Percentiles rank a stretch among this genome's conserved stretches.
These are phyloP conservation scores for Hapsidospora chrysogenum DNA, from an alignment of 495 filamentous ascomycete species.

Conservation along the genomic window DNA sequence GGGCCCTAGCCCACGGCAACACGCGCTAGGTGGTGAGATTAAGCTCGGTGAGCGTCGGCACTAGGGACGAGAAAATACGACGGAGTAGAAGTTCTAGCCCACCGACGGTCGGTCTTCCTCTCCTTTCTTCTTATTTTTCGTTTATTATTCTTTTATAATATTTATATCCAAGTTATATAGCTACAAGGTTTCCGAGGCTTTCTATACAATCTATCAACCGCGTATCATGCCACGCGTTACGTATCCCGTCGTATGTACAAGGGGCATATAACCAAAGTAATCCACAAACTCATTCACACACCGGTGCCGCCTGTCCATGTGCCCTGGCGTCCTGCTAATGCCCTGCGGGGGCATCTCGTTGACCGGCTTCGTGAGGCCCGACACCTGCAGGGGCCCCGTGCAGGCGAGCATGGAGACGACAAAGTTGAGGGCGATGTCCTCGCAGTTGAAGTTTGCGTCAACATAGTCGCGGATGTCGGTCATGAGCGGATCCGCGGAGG, in stretches of 20 bases:
- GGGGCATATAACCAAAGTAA: conserved; percentile 5
- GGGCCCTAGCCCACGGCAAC: no score
- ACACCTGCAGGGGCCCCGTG: conserved; percentile 6
- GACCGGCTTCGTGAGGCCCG: conserved; percentile 2
- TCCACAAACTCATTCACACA: conserved; percentile 6
- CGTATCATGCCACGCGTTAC: background rate
- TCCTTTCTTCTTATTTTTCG: no score
- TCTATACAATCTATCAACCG: no score
- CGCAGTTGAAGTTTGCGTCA: conserved; percentile 9
- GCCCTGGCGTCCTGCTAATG: conserved; percentile 6
- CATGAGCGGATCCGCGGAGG: conserved; percentile 4
- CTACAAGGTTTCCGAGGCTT: no score
- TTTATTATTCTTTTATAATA: no score
- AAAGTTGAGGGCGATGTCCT: conserved; percentile 9
- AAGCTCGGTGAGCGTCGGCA: no score
- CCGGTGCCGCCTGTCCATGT: conserved; percentile 3
- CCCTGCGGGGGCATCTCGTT: conserved; percentile 7
- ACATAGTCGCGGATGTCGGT: conserved; percentile 7
- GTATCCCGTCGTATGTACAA: conserved; percentile 4
- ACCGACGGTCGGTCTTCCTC: no score
- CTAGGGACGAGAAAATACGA: no score
- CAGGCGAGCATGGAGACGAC: conserved; percentile 7
- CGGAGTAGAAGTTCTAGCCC: no score
- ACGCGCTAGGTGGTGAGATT: no score
- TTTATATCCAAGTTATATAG: no score